Conservation (phyloP, 1,139 yeast species). For the Yamadazyma taylorii region DNA sequence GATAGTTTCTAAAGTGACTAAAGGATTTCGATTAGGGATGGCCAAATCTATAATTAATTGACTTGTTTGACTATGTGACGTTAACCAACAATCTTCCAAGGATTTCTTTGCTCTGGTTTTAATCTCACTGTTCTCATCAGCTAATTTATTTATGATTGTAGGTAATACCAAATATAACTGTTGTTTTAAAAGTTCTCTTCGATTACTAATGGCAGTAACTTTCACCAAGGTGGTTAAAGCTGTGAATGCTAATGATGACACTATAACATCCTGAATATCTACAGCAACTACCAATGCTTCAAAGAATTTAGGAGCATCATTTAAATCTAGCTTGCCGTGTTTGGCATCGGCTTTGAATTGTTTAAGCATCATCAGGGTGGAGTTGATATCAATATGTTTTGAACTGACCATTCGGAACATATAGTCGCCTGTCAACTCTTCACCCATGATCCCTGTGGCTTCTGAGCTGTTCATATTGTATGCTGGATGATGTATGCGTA, state of each 20-base stretch:
- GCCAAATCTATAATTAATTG: constrained; percentile 50
- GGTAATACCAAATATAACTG: constrained; percentile 57
- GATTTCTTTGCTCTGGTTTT: constrained; percentile 55
- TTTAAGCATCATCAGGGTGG: constrained; percentile 42
- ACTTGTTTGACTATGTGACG: constrained; percentile 59
- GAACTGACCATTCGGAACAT: constrained; percentile 27
- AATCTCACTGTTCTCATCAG: constrained; percentile 45
- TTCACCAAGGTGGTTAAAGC: constrained; percentile 74
- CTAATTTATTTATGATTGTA: constrained; percentile 51
- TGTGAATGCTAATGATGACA: constrained; percentile 56
- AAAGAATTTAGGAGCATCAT: constrained; percentile 55
- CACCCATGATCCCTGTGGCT: background rate
- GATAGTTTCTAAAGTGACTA: constrained; percentile 43
- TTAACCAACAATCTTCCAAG: constrained; percentile 67
- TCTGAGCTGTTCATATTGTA: no score
- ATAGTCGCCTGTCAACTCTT: constrained; percentile 11
- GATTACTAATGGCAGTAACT: constrained; percentile 72
- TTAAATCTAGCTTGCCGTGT: constrained; percentile 58
- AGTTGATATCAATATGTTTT: constrained; percentile 16
- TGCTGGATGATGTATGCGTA: background rate
- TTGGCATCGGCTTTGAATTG: constrained; percentile 70
- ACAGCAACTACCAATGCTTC: constrained; percentile 54
- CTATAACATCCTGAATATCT: constrained; percentile 39
- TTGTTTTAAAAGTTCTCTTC: constrained; percentile 43
- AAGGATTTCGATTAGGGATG: constrained; percentile 39